phyloP scores from a whole-genome alignment of 306 rosid genomes.

The Vigna hirtella region DNA sequence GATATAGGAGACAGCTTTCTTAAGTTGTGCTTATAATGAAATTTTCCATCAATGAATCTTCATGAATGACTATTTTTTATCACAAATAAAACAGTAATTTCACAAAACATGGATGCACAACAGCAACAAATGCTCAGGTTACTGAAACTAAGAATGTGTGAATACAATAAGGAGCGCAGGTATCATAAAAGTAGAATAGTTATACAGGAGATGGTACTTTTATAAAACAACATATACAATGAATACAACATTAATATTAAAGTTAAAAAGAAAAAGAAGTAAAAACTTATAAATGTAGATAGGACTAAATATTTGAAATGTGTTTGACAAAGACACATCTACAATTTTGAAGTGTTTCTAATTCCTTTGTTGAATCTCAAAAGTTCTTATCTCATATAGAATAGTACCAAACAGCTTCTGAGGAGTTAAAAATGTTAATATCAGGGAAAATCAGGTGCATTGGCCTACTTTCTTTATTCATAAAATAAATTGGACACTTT shows the following conservation, averaged over 20 bases:
- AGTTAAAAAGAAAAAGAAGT: too few species aligned
- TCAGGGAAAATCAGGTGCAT: slow-evolving; percentile 1
- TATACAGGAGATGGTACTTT: too few species aligned
- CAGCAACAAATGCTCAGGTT: slow-evolving; percentile 4
- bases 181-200: too few species aligned
- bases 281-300: too few species aligned
- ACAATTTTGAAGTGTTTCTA: not conserved
- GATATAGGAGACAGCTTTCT: slow-evolving; percentile 11
- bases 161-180: too few species aligned
- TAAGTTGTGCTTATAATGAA: not conserved
- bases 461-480: not conserved
- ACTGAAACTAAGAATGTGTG: too few species aligned
- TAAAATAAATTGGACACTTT: not conserved
- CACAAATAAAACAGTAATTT: not conserved
- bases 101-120: not conserved
- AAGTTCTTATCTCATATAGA: not conserved
- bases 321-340: not conserved
- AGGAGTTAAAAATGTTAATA: slow-evolving; percentile 1
- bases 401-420: not conserved
- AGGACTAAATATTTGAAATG: not conserved
- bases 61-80: not conserved
- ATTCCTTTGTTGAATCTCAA: not conserved
- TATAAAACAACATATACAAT: not conserved
- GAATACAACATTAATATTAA: not conserved
- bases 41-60: too few species aligned